A percentile compares a stretch with the other conserved stretches of the same genome.
Conservation (phyloP, 2,329 filamentous ascomycete genomes). For the Arthrobotrys sinensis region DNA sequence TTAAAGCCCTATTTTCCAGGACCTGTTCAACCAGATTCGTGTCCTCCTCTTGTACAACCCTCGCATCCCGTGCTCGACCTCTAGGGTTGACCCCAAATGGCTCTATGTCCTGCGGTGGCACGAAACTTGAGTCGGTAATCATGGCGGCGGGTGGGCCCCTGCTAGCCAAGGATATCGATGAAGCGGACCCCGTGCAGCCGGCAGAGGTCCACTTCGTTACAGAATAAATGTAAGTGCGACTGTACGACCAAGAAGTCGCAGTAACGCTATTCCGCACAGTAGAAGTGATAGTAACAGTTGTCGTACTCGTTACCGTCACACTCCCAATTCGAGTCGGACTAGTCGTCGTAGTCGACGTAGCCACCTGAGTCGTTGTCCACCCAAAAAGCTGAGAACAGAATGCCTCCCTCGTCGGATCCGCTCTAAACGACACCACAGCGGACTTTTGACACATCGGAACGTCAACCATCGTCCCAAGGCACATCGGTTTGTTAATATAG, state of each 20-base stretch:
- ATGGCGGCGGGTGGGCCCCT: background rate
- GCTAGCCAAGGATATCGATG: background rate
- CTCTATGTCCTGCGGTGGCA: too few relatives aligned
- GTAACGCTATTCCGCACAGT: background rate
- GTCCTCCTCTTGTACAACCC: too few relatives aligned
- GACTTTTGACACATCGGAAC: slow-evolving; percentile 11
- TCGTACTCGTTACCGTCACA: background rate
- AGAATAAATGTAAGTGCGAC: background rate
- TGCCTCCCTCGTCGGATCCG: background rate
- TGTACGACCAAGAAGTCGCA: background rate
- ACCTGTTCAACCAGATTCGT: too few relatives aligned
- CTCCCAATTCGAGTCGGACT: too few relatives aligned
- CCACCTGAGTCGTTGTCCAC: background rate
- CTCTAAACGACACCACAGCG: background rate
- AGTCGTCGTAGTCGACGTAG: background rate
- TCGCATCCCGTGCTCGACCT: too few relatives aligned
- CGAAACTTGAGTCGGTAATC: too few relatives aligned
- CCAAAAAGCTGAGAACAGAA: slow-evolving; percentile 10
- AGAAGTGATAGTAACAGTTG: background rate
- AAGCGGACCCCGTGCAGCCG: background rate
- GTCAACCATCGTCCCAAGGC: background rate
- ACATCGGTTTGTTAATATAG: background rate
- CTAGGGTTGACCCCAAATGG: too few relatives aligned
- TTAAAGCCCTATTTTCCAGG: background rate
- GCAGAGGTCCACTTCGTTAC: background rate